Percentiles rank a stretch among this genome's conserved stretches.
Conservation (phyloP, 441 rosid genomes). For the Eutrema salsugineum region DNA sequence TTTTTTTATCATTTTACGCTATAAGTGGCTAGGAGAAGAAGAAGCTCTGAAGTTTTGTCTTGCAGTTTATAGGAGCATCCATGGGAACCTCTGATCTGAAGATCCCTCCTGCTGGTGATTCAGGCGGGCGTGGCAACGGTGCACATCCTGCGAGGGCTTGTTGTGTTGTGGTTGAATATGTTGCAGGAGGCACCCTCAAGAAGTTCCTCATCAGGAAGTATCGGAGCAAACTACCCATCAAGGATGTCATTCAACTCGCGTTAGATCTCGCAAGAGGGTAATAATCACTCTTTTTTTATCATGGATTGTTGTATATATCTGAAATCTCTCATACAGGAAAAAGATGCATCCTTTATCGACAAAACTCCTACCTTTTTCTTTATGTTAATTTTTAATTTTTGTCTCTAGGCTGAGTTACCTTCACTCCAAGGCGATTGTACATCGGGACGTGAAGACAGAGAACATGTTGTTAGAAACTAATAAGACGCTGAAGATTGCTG, state of each 20-base stretch:
- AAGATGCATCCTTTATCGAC: not conserved
- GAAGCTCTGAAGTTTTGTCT: not conserved
- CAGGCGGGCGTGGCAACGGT: slow-evolving; percentile 32
- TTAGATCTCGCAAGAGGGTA: slow-evolving; percentile 76
- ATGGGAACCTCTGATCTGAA: slow-evolving; percentile 70
- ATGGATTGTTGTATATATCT: not conserved
- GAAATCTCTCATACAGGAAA: not conserved
- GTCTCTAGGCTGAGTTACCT: slow-evolving; percentile 52
- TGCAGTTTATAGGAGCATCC: slow-evolving; percentile 57
- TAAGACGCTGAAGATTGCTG: slow-evolving; percentile 59
- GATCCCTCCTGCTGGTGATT: slow-evolving; percentile 40
- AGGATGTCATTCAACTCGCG: slow-evolving; percentile 61
- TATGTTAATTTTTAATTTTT: no score
- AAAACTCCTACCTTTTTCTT: not conserved
- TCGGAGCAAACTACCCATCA: slow-evolving; percentile 51
- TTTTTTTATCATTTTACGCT: no score
- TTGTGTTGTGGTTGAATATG: slow-evolving; percentile 67
- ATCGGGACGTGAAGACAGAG: slow-evolving; percentile 72
- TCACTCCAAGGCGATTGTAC: slow-evolving; percentile 65
- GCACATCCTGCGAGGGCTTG: slow-evolving; percentile 65
- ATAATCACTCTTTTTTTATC: slow-evolving; percentile 8
- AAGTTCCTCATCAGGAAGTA: slow-evolving; percentile 54
- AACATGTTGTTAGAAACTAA: slow-evolving; percentile 60
- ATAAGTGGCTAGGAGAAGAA: not conserved
- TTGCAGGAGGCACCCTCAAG: slow-evolving; percentile 63